Conservation (phyloP, 2,329 filamentous ascomycete genomes). For the Cordyceps tenuipes region DNA sequence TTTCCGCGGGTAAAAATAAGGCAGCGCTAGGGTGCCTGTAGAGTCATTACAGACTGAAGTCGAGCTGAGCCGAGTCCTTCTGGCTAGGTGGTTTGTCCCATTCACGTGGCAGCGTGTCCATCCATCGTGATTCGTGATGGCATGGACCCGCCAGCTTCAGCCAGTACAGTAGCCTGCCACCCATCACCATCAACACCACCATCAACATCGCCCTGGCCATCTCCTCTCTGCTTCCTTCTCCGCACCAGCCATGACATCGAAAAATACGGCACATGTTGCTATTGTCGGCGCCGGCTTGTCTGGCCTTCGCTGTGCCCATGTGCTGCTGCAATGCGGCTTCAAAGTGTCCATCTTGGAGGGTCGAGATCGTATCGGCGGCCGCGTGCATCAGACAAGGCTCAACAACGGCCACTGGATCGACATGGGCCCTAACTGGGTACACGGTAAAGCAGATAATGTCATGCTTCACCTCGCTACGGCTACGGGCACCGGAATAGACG, state of each 20-base stretch:
- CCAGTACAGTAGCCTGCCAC: background rate
- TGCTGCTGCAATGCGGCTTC: conserved; percentile 56
- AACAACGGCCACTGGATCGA: conserved; percentile 44
- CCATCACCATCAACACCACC: no score
- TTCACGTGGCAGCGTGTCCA: background rate
- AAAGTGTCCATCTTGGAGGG: conserved; percentile 63
- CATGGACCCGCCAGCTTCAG: background rate
- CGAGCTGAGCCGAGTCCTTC: background rate
- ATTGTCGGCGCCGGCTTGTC: conserved; percentile 65
- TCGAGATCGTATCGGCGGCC: conserved; percentile 57
- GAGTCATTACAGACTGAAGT: background rate
- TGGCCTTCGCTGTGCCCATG: conserved; percentile 62
- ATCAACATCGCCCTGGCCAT: background rate
- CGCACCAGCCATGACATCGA: background rate
- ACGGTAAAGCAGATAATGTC: conserved; percentile 63
- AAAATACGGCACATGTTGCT: conserved; percentile 44
- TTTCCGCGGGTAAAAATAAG: no score
- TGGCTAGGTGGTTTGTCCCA: background rate
- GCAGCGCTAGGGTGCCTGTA: background rate
- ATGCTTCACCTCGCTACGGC: conserved; percentile 57
- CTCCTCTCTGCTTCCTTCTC: no score
- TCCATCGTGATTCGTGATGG: background rate
- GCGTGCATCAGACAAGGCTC: conserved; percentile 46
- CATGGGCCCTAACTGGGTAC: conserved; percentile 71
- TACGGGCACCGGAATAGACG: conserved; percentile 43